A percentile compares a stretch with the other conserved stretches of the same genome.
Evolutionary conservation across 2,329 filamentous ascomycete species (phyloP).

Genomic region (Coniochaeta prunicola): DNA sequence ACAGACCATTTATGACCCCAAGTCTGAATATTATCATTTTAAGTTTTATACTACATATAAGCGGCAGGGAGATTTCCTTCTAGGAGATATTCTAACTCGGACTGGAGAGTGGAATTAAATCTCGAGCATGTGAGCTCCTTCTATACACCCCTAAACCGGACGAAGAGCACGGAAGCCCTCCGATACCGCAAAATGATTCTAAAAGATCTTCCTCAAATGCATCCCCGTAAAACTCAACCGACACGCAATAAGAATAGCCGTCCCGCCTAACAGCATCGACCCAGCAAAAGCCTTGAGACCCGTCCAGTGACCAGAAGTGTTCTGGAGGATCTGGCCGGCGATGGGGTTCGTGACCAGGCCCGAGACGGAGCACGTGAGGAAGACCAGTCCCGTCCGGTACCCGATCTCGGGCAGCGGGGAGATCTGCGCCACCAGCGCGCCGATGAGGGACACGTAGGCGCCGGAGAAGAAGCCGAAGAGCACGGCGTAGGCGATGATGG

Average conservation of each 20-base stretch:
- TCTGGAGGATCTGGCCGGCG: constrained; percentile 30
- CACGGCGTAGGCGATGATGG: constrained; percentile 15
- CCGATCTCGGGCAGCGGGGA: constrained; percentile 46
- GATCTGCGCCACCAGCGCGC: constrained; percentile 32
- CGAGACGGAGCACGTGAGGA: constrained; percentile 46
- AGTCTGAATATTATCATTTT: too few species aligned
- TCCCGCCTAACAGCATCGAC: constrained; percentile 4
- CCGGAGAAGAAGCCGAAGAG: constrained; percentile 20
- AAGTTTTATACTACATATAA: neutral
- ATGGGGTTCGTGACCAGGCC: constrained; percentile 52
- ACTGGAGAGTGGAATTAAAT: neutral
- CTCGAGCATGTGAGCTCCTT: neutral
- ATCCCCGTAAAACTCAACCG: neutral
- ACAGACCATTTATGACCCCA: too few species aligned
- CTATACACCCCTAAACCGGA: neutral
- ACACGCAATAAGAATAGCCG: neutral
- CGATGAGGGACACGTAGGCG: constrained; percentile 17
- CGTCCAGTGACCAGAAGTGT: constrained; percentile 4
- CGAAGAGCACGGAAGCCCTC: too few species aligned
- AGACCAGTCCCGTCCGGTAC: constrained; percentile 35
- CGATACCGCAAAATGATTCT: too few species aligned
- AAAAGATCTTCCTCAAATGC: neutral
- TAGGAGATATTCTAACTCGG: neutral
- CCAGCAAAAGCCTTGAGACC: constrained; percentile 9
- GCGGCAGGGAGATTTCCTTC: neutral